phyloP scores from a whole-genome alignment of 1,284 basidiomycete species.

The Boletus mariae region DNA sequence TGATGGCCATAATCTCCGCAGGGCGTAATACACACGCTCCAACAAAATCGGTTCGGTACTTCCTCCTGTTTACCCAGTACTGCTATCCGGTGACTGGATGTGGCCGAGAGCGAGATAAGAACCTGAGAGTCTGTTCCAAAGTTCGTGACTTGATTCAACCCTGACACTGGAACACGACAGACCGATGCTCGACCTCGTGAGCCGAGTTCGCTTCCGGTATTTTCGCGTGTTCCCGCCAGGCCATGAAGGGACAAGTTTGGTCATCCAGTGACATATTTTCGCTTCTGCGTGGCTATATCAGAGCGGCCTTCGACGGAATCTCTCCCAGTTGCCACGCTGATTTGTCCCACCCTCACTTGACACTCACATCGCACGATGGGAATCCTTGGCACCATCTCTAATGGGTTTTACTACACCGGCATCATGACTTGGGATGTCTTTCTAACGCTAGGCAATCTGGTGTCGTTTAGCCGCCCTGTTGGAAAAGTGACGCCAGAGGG shows the following conservation, averaged over 20 bases:
- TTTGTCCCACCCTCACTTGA: background rate
- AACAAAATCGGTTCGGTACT: background rate
- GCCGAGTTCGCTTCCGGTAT: no score
- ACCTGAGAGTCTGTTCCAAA: no score
- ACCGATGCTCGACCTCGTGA: no score
- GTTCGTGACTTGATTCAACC: no score
- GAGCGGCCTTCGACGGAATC: background rate
- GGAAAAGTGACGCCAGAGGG: conserved; percentile 57
- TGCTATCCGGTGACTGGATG: background rate
- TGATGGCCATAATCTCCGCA: background rate
- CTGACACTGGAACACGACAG: no score
- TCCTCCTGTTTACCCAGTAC: background rate
- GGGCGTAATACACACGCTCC: no score
- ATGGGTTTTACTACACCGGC: conserved; percentile 31
- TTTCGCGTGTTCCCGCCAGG: background rate
- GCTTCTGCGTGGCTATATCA: conserved; percentile 6
- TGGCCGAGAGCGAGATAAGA: no score
- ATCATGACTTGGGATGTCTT: conserved; percentile 52
- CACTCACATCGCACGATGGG: conserved; percentile 11
- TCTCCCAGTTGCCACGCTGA: no score
- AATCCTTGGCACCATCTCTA: conserved; percentile 25
- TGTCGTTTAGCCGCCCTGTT: conserved; percentile 46
- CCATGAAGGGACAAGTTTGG: background rate
- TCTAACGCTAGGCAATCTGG: conserved; percentile 52
- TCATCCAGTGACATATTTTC: background rate